These are phyloP conservation scores for Elsinoe batatas DNA, from an alignment of 2,329 filamentous ascomycete genomes.

Conservation along the genomic window DNA sequence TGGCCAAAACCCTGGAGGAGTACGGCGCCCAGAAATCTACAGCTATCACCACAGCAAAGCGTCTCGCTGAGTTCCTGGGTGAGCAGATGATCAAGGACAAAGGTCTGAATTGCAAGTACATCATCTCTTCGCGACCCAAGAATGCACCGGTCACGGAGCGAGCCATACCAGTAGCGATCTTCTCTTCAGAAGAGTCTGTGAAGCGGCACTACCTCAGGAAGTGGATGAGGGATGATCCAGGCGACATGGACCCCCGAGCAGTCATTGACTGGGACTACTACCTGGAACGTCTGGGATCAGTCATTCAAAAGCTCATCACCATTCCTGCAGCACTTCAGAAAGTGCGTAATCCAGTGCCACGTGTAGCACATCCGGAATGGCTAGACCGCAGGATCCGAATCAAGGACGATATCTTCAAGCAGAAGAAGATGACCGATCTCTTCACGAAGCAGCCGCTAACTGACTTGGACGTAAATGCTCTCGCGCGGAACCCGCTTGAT, in stretches of 20 bases:
- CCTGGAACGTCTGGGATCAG: conserved; percentile 84
- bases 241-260: conserved; percentile 78
- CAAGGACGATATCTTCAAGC: conserved; percentile 96
- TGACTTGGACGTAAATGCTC: conserved; percentile 57
- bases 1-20: conserved; percentile 94
- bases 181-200: conserved; percentile 80
- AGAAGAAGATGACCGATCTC: conserved; percentile 95
- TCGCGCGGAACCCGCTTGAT: conserved; percentile 50
- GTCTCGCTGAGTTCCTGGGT: conserved; percentile 88
- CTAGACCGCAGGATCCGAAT: conserved; percentile 84
- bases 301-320: conserved; percentile 97
- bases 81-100: conserved; percentile 99
- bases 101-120: conserved; percentile 98
- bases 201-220: conserved; percentile 87
- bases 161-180: conserved; percentile 91
- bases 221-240: conserved; percentile 89
- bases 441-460: conserved; percentile 65
- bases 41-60: conserved; percentile 95
- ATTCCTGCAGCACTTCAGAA: conserved; percentile 96
- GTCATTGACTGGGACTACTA: conserved; percentile 98
- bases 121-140: conserved; percentile 80
- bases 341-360: conserved; percentile 83
- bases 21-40: conserved; percentile 95
- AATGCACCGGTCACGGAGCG: conserved; percentile 90
- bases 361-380: conserved; percentile 94